Evolutionary conservation across 306 rosid species (phyloP).

Genomic region (Prunus mume): DNA sequence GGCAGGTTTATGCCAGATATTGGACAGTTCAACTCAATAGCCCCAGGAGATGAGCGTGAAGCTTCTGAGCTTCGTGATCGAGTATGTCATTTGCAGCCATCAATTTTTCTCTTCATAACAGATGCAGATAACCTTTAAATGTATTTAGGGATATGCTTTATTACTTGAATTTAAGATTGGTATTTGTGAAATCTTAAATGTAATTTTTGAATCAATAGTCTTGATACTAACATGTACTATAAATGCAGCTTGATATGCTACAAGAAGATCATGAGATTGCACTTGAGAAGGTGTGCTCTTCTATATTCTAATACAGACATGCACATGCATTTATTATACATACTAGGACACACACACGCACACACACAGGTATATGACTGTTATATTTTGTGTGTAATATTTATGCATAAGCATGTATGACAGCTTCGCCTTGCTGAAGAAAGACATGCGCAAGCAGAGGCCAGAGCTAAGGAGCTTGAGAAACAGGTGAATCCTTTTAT

Average conservation of each 20-base stretch:
- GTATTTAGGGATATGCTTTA: slow-evolving; percentile 15
- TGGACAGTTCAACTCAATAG: slow-evolving; percentile 50
- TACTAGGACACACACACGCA: not conserved
- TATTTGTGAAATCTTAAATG: slow-evolving; percentile 15
- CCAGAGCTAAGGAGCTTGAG: slow-evolving; percentile 86
- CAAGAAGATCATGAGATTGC: slow-evolving; percentile 72
- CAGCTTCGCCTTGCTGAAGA: slow-evolving; percentile 88
- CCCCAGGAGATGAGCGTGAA: slow-evolving; percentile 70
- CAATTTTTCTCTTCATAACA: slow-evolving; percentile 16
- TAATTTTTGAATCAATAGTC: slow-evolving; percentile 12
- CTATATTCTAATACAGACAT: not conserved
- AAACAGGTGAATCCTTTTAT: slow-evolving; percentile 60
- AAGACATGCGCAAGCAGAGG: slow-evolving; percentile 79
- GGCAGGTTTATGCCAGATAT: slow-evolving; percentile 70
- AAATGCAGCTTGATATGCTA: slow-evolving; percentile 94
- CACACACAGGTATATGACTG: not conserved
- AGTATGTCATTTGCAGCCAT: slow-evolving; percentile 44
- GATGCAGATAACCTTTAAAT: slow-evolving; percentile 9
- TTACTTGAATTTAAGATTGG: slow-evolving; percentile 17
- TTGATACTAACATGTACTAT: slow-evolving; percentile 30
- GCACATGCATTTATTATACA: not conserved
- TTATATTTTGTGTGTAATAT: slow-evolving; percentile 10
- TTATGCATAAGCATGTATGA: slow-evolving; percentile 27
- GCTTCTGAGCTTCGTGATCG: slow-evolving; percentile 98
- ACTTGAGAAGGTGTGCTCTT: slow-evolving; percentile 61